Percentiles rank a stretch among this genome's conserved stretches.
phyloP scores from a whole-genome alignment of 106 monocot species.

The Dactylorhiza incarnata region DNA sequence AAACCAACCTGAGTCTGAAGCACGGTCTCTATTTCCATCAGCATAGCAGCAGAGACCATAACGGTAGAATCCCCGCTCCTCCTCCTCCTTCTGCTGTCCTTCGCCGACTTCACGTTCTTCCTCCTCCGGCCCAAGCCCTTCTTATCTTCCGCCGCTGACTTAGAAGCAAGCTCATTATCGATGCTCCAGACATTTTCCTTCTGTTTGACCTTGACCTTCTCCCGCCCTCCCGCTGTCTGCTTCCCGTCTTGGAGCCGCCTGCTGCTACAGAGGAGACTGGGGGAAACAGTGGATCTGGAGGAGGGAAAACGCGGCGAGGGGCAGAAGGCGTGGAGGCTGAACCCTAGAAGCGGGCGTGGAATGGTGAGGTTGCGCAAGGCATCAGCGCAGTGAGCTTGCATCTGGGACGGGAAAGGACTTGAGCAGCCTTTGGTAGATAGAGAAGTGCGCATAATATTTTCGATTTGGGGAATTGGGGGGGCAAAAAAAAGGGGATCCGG shows the following conservation, averaged over 20 bases:
- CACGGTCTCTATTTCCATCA: slow-evolving; percentile 74
- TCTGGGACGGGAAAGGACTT: neutral
- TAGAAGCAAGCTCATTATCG: slow-evolving; percentile 52
- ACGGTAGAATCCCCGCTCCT: slow-evolving; percentile 23
- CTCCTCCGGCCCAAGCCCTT: slow-evolving; percentile 1
- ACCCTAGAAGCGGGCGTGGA: slow-evolving; percentile 11
- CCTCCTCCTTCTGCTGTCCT: neutral
- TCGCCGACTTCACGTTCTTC: slow-evolving; percentile 4
- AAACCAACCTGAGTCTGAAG: slow-evolving; percentile 76
- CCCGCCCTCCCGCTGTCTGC: slow-evolving; percentile 10
- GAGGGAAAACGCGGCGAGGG: neutral
- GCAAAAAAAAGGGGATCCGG: too few relatives aligned
- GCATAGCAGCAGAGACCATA: slow-evolving; percentile 67
- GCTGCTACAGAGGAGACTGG: neutral
- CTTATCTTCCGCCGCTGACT: slow-evolving; percentile 4
- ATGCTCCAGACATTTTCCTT: slow-evolving; percentile 88
- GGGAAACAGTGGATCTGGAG: slow-evolving; percentile 4
- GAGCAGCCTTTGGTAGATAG: too few relatives aligned
- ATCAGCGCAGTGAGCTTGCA: neutral
- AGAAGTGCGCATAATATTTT: too few relatives aligned
- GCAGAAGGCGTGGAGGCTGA: neutral
- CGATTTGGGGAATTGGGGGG: too few relatives aligned
- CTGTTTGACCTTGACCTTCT: slow-evolving; percentile 26
- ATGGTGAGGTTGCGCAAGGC: slow-evolving; percentile 12
- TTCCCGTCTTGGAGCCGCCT: neutral